Base-by-base conservation (phyloP, 257 asterid species). In the Scutellaria baicalensis region DNA sequence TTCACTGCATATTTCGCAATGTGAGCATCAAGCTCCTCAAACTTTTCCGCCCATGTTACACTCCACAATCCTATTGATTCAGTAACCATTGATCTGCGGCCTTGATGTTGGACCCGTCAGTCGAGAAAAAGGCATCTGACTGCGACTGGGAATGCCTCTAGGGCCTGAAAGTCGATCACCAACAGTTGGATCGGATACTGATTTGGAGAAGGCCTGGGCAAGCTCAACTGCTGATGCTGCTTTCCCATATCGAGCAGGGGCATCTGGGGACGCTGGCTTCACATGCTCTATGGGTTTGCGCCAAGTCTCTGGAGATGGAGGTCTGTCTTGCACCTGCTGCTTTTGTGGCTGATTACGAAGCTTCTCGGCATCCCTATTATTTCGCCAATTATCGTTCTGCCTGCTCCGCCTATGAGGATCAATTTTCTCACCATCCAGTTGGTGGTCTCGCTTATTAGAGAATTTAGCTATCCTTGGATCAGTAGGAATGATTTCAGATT, bases 171-270 rank as follows among this genome's bases (percentile, higher is more conserved):
- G 71, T 16, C 77, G 86, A 58, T 80, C 91, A 17, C 79, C 74
- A 54, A 68, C 64, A 8, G 83, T 48, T 42, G 91, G 84, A 78
- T 86, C 89, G 8, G 94, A 82, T 36, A 83, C 84, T 3, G 99
- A 82, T 77, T 74, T 89, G 2, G 97, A 93, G 72, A 91, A 93
- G 66, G 92, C 93, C 73, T 88, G 92, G 49, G 99, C 97, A 60
- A 93, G 96, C 88, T 91, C 99, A 16, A 93, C 84, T 9, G 99
- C 96, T 9, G 99, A 87, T 55, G 96, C 85, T 42, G 89, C 95
- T 80, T 89, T 93, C 42, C 96, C 93, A 51, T 74, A 78, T 11
- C 90, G 91, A 33, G 59, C 12, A 20, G 82, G 78, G 71, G 76
- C 71, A 70, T 82, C 88, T 0, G 83, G 71, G 13, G 85, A 64